Conservation (phyloP, 2,329 filamentous ascomycete species). For the Cercospora zeae-maydis region DNA sequence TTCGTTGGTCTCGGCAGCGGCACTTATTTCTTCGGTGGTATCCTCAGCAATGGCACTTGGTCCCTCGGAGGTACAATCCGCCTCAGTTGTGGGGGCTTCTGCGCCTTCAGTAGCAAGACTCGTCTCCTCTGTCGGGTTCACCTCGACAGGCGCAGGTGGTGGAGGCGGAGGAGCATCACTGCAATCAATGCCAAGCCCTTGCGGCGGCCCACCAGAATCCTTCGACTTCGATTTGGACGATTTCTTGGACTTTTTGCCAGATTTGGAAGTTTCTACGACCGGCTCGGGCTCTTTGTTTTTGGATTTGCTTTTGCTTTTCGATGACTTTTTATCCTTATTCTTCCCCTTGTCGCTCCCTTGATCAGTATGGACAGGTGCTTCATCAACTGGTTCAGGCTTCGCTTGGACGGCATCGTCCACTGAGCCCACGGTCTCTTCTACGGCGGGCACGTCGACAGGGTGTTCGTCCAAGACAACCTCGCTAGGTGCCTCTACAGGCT, state of each 20-base stretch:
- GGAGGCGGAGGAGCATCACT: constrained; percentile 9
- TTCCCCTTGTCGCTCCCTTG: not conserved
- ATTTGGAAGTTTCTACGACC: not conserved
- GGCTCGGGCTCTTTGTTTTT: not conserved
- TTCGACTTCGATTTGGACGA: constrained; percentile 11
- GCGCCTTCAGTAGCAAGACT: not conserved
- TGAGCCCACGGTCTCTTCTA: not conserved
- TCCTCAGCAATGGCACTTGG: too few species aligned
- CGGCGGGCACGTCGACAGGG: not conserved
- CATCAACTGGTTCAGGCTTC: not conserved
- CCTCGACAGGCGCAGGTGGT: constrained; percentile 3
- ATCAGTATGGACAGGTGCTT: not conserved
- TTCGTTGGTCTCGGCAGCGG: too few species aligned
- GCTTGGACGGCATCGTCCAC: not conserved
- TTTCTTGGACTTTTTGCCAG: constrained; percentile 19
- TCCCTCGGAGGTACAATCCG: not conserved
- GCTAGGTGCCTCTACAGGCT: constrained; percentile 3
- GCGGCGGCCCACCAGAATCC: not conserved
- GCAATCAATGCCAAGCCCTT: constrained; percentile 21
- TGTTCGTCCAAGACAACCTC: constrained; percentile 9
- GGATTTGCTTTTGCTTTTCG: constrained; percentile 8
- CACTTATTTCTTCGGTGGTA: too few species aligned
- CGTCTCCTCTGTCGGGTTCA: not conserved
- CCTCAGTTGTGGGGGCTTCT: not conserved
- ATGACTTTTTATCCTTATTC: constrained; percentile 8